These are phyloP conservation scores for Borealophlyctis nickersoniae DNA, from an alignment of 192 early-diverging fungal species.

Conservation along the genomic window DNA sequence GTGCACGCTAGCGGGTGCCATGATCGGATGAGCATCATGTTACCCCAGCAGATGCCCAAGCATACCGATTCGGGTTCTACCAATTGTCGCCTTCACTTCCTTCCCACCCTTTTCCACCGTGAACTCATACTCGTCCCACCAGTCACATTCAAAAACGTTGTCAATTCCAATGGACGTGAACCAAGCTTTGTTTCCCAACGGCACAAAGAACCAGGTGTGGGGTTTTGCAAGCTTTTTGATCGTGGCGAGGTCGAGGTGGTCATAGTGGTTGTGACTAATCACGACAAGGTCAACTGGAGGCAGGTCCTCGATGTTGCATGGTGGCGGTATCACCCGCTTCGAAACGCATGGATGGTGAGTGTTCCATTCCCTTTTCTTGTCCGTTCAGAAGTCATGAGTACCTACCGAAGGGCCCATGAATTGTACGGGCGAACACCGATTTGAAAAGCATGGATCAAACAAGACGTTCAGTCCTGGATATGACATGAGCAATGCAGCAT, in stretches of 20 bases:
- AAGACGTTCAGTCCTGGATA: conserved; percentile 65
- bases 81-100: background rate
- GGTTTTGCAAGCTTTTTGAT: conserved; percentile 49
- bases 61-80: too few relatives aligned
- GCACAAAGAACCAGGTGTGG: conserved; percentile 64
- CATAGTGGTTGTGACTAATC: conserved; percentile 87
- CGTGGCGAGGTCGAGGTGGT: conserved; percentile 73
- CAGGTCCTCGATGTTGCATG: conserved; percentile 62
- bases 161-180: conserved; percentile 44
- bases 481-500: conserved; percentile 65
- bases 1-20: conserved; percentile 53
- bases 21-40: too few relatives aligned
- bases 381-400: too few relatives aligned
- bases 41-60: conserved; percentile 4
- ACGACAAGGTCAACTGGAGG: conserved; percentile 71
- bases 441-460: conserved; percentile 73
- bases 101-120: conserved; percentile 12
- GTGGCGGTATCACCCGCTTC: conserved; percentile 61
- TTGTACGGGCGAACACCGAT: conserved; percentile 69
- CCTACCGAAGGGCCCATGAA: background rate
- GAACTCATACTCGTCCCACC: conserved; percentile 66
- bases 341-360: too few relatives aligned
- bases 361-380: too few relatives aligned
- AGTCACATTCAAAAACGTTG: conserved; percentile 68
- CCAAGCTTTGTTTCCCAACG: conserved; percentile 71